phyloP scores from a whole-genome alignment of 805 yeast genomes.

The Sugiyamaella valdiviana region DNA sequence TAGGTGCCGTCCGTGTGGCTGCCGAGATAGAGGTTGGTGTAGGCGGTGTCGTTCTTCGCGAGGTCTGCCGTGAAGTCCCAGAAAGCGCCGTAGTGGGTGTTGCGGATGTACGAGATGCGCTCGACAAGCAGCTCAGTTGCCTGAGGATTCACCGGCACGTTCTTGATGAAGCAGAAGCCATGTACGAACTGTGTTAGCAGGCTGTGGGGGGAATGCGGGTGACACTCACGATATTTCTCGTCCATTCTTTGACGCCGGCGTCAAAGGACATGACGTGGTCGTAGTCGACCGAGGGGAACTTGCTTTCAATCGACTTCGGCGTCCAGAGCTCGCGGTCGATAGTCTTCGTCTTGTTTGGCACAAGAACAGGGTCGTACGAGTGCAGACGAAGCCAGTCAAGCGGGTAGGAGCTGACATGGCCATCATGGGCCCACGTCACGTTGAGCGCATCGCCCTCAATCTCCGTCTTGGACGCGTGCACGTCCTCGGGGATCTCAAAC shows the following conservation, averaged over 20 bases:
- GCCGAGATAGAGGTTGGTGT: conserved; percentile 58
- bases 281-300: conserved; percentile 46
- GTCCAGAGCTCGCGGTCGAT: conserved; percentile 42
- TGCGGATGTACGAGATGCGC: conserved; percentile 52
- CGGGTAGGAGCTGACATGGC: conserved; percentile 37
- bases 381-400: conserved; percentile 43
- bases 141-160: conserved; percentile 54
- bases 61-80: conserved; percentile 73
- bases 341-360: conserved; percentile 25
- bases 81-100: conserved; percentile 74
- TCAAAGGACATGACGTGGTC: conserved; percentile 40
- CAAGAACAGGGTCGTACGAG: conserved; percentile 46
- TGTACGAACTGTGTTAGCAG: conserved; percentile 34
- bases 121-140: conserved; percentile 54
- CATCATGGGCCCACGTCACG: conserved; percentile 36
- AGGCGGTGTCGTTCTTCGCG: conserved; percentile 64
- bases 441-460: conserved; percentile 15
- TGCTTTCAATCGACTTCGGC: conserved; percentile 35
- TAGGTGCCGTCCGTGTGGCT: conserved; percentile 71
- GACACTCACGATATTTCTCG: conserved; percentile 36
- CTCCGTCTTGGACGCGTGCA: conserved; percentile 23
- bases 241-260: conserved; percentile 49
- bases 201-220: background rate
- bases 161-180: conserved; percentile 58
- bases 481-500: conserved; percentile 36